phyloP scores from a whole-genome alignment of 2,329 filamentous ascomycete genomes.

The Scleromitrula shiraiana region DNA sequence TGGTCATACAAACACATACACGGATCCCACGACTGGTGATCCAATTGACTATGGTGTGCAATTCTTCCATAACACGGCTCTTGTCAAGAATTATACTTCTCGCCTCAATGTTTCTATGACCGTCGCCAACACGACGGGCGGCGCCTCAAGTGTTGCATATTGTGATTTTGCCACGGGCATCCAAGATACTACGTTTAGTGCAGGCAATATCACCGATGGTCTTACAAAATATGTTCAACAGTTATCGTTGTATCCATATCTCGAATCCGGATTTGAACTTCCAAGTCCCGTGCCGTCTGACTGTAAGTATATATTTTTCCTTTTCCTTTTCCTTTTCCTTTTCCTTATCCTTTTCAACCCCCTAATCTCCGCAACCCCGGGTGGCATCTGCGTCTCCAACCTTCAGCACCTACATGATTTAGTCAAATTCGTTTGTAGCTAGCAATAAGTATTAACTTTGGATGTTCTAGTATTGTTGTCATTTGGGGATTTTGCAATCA shows the following conservation, averaged over 20 bases:
- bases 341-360: no score
- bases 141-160: background rate
- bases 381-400: no score
- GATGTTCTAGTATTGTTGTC: constrained; percentile 18
- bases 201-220: constrained; percentile 5
- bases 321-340: no score
- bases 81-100: constrained; percentile 13
- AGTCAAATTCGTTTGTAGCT: no score
- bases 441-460: no score
- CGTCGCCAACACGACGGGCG: background rate
- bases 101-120: constrained; percentile 5
- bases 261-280: constrained; percentile 36
- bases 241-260: constrained; percentile 29
- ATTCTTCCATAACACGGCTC: constrained; percentile 9
- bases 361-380: no score
- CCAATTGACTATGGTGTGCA: constrained; percentile 33
- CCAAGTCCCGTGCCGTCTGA: constrained; percentile 17
- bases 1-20: constrained; percentile 22
- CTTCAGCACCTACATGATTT: no score
- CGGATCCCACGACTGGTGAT: constrained; percentile 29
- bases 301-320: no score
- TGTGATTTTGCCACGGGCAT: constrained; percentile 13
- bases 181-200: constrained; percentile 3
- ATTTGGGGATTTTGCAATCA: constrained; percentile 20
- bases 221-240: constrained; percentile 15